These are phyloP conservation scores for Davidsoniella eucalypti DNA, from an alignment of 2,329 filamentous ascomycete genomes.

Conservation along the genomic window DNA sequence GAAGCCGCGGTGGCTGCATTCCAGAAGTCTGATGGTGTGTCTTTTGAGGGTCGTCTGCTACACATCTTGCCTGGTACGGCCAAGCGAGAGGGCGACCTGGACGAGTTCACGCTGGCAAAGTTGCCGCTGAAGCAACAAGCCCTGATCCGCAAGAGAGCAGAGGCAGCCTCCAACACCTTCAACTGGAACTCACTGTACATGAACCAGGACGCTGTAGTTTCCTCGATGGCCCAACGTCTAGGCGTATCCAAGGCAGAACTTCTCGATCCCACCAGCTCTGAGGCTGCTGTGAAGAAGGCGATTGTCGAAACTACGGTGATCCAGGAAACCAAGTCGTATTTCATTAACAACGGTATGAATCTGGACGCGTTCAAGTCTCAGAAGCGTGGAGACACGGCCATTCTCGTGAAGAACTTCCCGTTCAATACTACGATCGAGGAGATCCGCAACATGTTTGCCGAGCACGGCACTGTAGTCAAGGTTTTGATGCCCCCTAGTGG, in stretches of 20 bases:
- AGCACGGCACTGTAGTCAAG: constrained; percentile 64
- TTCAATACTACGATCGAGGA: constrained; percentile 68
- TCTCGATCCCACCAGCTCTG: constrained; percentile 85
- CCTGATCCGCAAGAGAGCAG: constrained; percentile 68
- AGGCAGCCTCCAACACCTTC: constrained; percentile 63
- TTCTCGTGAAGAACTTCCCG: constrained; percentile 89
- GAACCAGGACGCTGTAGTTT: constrained; percentile 89
- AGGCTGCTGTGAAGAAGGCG: constrained; percentile 90
- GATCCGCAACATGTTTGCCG: constrained; percentile 64
- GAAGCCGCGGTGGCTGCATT: constrained; percentile 65
- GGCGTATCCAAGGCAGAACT: constrained; percentile 83
- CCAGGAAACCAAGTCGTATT: constrained; percentile 89
- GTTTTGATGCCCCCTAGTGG: constrained; percentile 86
- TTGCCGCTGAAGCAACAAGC: constrained; percentile 89
- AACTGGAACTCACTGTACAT: constrained; percentile 99
- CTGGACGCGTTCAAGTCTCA: constrained; percentile 78
- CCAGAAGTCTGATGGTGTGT: constrained; percentile 60
- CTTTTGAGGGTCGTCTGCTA: constrained; percentile 81
- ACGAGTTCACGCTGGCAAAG: constrained; percentile 81
- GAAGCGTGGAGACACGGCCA: constrained; percentile 69
- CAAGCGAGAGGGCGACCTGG: constrained; percentile 66
- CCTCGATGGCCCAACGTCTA: constrained; percentile 70
- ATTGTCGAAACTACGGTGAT: constrained; percentile 93
- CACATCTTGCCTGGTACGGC: constrained; percentile 75
- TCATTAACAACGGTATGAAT: constrained; percentile 73